phyloP scores from a whole-genome alignment of 345 rosid genomes.

The Dipteronia dyeriana region DNA sequence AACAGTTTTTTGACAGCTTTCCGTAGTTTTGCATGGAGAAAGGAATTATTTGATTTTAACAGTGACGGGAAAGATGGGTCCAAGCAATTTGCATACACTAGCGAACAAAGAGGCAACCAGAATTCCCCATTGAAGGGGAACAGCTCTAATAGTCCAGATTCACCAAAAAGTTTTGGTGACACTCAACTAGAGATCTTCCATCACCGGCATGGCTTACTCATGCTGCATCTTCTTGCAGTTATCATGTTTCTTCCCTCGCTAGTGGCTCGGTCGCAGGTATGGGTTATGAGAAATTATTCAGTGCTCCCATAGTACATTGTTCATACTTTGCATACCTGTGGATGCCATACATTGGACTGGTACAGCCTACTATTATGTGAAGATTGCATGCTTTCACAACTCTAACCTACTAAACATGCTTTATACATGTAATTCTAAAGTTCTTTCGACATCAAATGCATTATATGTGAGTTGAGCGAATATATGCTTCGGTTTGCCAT shows the following conservation, averaged over 20 bases:
- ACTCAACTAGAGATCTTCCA: slow-evolving; percentile 84
- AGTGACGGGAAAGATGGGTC: slow-evolving; percentile 36
- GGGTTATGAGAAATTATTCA: slow-evolving; percentile 5
- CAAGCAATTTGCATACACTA: slow-evolving; percentile 37
- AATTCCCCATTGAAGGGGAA: slow-evolving; percentile 38
- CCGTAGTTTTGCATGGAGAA: slow-evolving; percentile 52
- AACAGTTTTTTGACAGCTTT: slow-evolving; percentile 69
- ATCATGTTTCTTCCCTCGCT: slow-evolving; percentile 93
- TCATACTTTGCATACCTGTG: not conserved
- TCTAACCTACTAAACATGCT: not conserved
- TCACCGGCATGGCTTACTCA: slow-evolving; percentile 76
- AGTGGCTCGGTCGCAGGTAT: slow-evolving; percentile 92
- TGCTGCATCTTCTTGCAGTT: slow-evolving; percentile 74
- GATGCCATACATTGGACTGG: not conserved
- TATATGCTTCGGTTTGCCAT: not conserved
- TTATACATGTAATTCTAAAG: not conserved
- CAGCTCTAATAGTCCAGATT: slow-evolving; percentile 40
- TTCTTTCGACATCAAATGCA: not conserved
- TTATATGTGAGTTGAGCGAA: not conserved
- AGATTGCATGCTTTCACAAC: not conserved
- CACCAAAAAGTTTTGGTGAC: slow-evolving; percentile 61
- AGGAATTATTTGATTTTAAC: slow-evolving; percentile 47
- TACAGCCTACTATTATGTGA: not conserved
- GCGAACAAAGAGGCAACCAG: slow-evolving; percentile 36
- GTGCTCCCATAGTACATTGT: not conserved